These are phyloP conservation scores for Tulasnella sp. DNA, from an alignment of 768 basidiomycete species.

Conservation along the genomic window DNA sequence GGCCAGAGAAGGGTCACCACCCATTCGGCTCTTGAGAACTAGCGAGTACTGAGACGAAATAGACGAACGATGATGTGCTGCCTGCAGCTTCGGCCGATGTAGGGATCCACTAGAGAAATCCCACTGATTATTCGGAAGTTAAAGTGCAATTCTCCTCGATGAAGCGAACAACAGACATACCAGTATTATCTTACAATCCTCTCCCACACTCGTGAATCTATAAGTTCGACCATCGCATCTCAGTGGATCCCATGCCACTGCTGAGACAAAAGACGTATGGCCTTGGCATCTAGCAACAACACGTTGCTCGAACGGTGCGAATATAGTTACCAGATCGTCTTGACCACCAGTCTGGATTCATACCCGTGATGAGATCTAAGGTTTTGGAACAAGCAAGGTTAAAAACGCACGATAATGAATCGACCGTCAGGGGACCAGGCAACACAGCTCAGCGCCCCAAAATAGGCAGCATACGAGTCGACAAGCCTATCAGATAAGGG, in stretches of 20 bases:
- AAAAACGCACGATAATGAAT: constrained; percentile 59
- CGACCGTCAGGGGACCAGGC: constrained; percentile 94
- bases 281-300: constrained; percentile 94
- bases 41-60: constrained; percentile 70
- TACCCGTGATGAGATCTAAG: not conserved
- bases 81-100: constrained; percentile 74
- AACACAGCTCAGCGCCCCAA: constrained; percentile 78
- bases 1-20: not conserved
- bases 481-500: constrained; percentile 44
- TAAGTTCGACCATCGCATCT: constrained; percentile 83
- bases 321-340: constrained; percentile 90
- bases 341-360: constrained; percentile 74
- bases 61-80: constrained; percentile 57
- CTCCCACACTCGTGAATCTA: constrained; percentile 81
- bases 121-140: constrained; percentile 44
- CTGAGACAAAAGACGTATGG: constrained; percentile 86
- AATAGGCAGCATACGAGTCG: constrained; percentile 90
- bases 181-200: constrained; percentile 88
- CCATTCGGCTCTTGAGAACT: constrained; percentile 32
- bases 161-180: constrained; percentile 33
- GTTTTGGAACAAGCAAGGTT: not conserved
- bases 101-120: constrained; percentile 84
- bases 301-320: constrained; percentile 87
- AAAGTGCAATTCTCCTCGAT: constrained; percentile 18
- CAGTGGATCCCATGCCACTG: constrained; percentile 79